These are phyloP conservation scores for Moniliella sp. DNA, from an alignment of 1,284 basidiomycete genomes.

Conservation along the genomic window DNA sequence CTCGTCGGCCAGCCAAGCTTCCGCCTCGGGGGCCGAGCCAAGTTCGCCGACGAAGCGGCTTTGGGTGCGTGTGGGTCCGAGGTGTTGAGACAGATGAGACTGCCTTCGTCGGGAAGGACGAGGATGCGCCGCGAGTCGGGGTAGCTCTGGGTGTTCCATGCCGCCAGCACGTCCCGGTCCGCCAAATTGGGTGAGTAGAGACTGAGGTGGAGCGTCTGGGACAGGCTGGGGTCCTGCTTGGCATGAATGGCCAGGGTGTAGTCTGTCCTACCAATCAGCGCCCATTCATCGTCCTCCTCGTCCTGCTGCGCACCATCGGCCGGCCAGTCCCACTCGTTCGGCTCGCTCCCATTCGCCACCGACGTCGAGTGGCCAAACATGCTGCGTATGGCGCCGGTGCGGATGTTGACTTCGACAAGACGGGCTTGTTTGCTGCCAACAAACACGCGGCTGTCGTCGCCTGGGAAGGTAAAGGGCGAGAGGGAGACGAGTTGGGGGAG, in stretches of 20 bases:
- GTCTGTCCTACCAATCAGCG: conserved; percentile 9
- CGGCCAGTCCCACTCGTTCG: no score
- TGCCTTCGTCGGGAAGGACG: conserved; percentile 22
- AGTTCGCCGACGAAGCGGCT: no score
- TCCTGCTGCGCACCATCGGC: no score
- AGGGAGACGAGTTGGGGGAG: conserved; percentile 67
- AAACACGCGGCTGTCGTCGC: conserved; percentile 52
- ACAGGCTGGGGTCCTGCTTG: conserved; percentile 12
- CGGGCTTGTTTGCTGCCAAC: conserved; percentile 66
- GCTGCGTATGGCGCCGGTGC: conserved; percentile 58
- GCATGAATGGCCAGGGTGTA: conserved; percentile 30
- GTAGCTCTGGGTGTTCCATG: conserved; percentile 16
- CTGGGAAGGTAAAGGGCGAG: conserved; percentile 57
- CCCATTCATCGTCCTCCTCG: background rate
- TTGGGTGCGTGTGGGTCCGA: no score
- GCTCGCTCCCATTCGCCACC: no score
- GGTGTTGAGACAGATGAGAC: conserved; percentile 21
- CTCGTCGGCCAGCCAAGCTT: background rate
- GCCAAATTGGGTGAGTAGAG: conserved; percentile 26
- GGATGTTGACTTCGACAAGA: conserved; percentile 54
- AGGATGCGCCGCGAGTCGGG: conserved; percentile 15
- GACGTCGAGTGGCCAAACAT: conserved; percentile 44
- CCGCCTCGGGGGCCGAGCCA: background rate
- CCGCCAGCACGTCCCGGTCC: conserved; percentile 17
- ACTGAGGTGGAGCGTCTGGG: conserved; percentile 25